phyloP scores from a whole-genome alignment of 2,329 filamentous ascomycete genomes.

The Diplocarpon mali region DNA sequence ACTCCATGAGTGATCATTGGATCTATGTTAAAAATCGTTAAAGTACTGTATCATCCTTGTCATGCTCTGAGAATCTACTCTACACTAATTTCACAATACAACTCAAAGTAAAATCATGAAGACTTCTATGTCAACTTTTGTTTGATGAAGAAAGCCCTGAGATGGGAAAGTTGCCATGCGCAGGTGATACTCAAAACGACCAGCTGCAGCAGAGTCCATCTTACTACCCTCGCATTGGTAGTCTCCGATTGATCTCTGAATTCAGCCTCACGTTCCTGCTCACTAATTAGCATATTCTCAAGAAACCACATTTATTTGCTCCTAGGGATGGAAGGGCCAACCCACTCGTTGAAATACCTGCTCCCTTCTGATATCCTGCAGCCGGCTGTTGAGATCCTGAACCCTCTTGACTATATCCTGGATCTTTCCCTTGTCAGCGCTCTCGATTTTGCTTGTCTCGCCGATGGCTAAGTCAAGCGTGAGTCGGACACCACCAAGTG shows the following conservation, averaged over 20 bases:
- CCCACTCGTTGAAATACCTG: slow-evolving; percentile 90
- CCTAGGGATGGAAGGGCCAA: slow-evolving; percentile 6
- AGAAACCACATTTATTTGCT: slow-evolving; percentile 1
- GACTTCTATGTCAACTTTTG: slow-evolving; percentile 79
- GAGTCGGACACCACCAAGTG: slow-evolving; percentile 71
- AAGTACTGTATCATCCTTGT: not conserved
- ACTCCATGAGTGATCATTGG: not conserved
- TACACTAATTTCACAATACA: not conserved
- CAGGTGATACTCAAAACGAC: slow-evolving; percentile 77
- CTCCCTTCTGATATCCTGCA: slow-evolving; percentile 84
- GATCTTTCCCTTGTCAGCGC: slow-evolving; percentile 86
- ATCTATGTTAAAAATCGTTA: not conserved
- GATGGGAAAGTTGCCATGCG: slow-evolving; percentile 92
- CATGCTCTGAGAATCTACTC: not conserved
- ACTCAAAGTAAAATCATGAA: not conserved
- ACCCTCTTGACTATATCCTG: slow-evolving; percentile 81
- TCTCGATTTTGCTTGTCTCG: slow-evolving; percentile 88
- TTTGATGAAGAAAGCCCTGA: slow-evolving; percentile 98
- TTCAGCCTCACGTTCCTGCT: slow-evolving; percentile 87
- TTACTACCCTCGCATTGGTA: slow-evolving; percentile 82
- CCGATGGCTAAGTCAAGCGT: slow-evolving; percentile 87
- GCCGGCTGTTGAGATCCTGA: slow-evolving; percentile 74
- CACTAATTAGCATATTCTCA: slow-evolving; percentile 6
- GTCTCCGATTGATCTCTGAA: slow-evolving; percentile 96
- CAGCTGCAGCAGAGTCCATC: slow-evolving; percentile 89